phyloP scores from a whole-genome alignment of 352 stramenopile genomes.

The Phytophthora pistaciae region DNA sequence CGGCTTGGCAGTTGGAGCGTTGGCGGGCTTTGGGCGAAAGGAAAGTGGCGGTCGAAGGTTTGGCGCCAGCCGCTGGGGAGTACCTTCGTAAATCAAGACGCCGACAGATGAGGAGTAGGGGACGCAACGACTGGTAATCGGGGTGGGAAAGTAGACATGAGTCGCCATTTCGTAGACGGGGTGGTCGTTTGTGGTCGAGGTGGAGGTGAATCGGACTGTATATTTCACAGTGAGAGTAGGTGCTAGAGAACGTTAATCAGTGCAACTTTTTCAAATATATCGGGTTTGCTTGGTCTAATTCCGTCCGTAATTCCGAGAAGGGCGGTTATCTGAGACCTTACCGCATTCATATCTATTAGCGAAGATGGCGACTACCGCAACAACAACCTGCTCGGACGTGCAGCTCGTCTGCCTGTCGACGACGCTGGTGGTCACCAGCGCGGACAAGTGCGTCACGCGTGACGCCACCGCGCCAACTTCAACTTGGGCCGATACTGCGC shows the following conservation, averaged over 20 bases:
- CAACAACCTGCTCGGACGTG: slow-evolving; percentile 45
- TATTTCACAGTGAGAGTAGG: no score
- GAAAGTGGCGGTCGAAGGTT: neutral
- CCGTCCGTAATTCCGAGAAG: no score
- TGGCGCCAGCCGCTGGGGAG: neutral
- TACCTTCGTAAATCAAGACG: no score
- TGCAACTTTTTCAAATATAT: no score
- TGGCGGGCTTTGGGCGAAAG: neutral
- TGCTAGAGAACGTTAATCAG: no score
- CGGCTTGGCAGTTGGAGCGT: neutral
- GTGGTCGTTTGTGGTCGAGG: no score
- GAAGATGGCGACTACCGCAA: neutral
- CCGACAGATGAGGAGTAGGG: neutral
- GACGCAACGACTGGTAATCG: no score
- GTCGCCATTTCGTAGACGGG: no score
- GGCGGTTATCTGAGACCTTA: neutral
- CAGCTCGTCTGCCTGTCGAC: slow-evolving; percentile 64
- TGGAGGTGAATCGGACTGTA: no score
- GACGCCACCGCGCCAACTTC: neutral
- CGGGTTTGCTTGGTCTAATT: no score
- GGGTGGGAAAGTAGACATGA: no score
- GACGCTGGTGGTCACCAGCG: slow-evolving; percentile 68
- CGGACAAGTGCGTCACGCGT: slow-evolving; percentile 28
- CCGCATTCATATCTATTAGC: neutral
- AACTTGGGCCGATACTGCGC: slow-evolving; percentile 4